Percentiles rank a stretch among this genome's conserved stretches.
Evolutionary conservation across 2,329 filamentous ascomycete genomes (phyloP).

Genomic region (Fusarium redolens): DNA sequence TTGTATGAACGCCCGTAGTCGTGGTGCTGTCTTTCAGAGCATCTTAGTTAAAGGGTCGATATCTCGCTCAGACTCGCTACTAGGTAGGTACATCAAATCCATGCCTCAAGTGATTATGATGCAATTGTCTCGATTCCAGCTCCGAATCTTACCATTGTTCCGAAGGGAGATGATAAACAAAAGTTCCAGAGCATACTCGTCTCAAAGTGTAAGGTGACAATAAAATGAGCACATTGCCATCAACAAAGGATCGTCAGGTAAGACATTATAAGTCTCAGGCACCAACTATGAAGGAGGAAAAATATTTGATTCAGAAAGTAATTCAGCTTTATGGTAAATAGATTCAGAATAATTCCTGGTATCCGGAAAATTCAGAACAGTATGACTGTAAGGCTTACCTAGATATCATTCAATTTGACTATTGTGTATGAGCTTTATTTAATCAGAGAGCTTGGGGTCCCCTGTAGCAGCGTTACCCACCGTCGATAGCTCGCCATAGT

Average conservation of each 20-base stretch:
- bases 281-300: not conserved
- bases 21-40: too few species aligned
- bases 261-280: not conserved
- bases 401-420: not conserved
- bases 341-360: too few species aligned
- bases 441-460: not conserved
- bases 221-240: not conserved
- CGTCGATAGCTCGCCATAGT: slow-evolving; percentile 20
- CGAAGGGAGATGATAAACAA: slow-evolving; percentile 3
- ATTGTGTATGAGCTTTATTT: not conserved
- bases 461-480: not conserved
- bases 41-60: not conserved
- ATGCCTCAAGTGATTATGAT: not conserved
- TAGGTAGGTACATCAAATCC: not conserved
- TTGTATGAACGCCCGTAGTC: not conserved
- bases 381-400: not conserved
- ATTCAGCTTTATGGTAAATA: too few species aligned
- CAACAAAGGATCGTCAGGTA: not conserved
- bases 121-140: not conserved
- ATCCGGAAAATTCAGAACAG: too few species aligned
- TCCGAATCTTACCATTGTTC: not conserved
- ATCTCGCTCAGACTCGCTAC: not conserved
- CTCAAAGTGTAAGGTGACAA: not conserved
- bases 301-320: too few species aligned
- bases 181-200: not conserved